phyloP scores from a whole-genome alignment of 768 basidiomycete species.

The Mycena sanguinolenta region DNA sequence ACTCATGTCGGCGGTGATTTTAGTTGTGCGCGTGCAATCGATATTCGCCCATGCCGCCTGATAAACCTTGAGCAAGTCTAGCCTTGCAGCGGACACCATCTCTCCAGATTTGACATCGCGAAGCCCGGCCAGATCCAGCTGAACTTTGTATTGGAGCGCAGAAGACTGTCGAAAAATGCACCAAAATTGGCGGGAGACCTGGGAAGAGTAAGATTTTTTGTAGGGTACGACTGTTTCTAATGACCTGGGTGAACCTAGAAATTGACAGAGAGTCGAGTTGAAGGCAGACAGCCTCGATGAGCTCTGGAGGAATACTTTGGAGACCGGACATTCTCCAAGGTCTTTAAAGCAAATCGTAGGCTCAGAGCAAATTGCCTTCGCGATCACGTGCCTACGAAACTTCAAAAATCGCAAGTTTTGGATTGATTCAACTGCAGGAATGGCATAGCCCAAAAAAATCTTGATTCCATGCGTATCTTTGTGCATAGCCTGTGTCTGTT shows the following conservation, averaged over 20 bases:
- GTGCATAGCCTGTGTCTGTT: too few species aligned
- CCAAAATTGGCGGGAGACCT: constrained; percentile 49
- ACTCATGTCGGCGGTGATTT: constrained; percentile 31
- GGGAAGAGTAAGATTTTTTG: background rate
- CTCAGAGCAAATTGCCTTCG: too few species aligned
- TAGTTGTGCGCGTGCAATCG: constrained; percentile 32
- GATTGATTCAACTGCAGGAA: too few species aligned
- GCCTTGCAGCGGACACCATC: constrained; percentile 39
- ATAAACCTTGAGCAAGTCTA: constrained; percentile 43
- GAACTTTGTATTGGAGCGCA: constrained; percentile 46
- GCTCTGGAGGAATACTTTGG: constrained; percentile 45
- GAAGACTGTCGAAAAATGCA: constrained; percentile 42
- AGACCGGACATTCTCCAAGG: background rate
- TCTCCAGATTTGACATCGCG: constrained; percentile 38
- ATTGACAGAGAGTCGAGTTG: constrained; percentile 47
- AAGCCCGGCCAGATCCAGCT: constrained; percentile 46
- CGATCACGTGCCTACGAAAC: too few species aligned
- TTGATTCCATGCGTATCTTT: too few species aligned
- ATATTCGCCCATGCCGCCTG: constrained; percentile 47
- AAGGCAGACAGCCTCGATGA: constrained; percentile 41
- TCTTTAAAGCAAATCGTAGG: background rate
- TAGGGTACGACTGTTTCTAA: background rate
- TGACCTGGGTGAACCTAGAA: constrained; percentile 44
- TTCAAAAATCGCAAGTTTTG: too few species aligned
- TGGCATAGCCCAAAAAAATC: too few species aligned